A percentile compares a stretch with the other conserved stretches of the same genome.
These are phyloP conservation scores for Chytriomyces confervae DNA, from an alignment of 192 early-diverging fungal species.

Conservation along the genomic window DNA sequence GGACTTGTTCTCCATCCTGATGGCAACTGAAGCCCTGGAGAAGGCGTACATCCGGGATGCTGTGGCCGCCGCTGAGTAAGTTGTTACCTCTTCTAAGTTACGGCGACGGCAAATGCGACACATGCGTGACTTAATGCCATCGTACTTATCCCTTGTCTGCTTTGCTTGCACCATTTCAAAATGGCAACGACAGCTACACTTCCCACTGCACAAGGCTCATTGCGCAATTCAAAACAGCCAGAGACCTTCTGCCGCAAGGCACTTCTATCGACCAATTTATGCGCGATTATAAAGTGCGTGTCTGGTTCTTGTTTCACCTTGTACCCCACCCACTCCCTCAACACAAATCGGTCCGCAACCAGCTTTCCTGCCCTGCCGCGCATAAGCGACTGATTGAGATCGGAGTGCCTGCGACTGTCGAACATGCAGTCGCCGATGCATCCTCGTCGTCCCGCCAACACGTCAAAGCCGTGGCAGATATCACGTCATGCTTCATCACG, in stretches of 20 bases:
- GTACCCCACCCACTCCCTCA: constrained; percentile 13
- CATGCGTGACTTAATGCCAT: no score
- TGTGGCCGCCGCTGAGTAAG: constrained; percentile 78
- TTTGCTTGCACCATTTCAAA: neutral
- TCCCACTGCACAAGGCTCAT: constrained; percentile 88
- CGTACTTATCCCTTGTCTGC: neutral
- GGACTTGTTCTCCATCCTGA: constrained; percentile 89
- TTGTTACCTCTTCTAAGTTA: neutral
- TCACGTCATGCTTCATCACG: constrained; percentile 82
- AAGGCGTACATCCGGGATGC: constrained; percentile 90
- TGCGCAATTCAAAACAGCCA: constrained; percentile 86
- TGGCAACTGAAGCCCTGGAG: constrained; percentile 90
- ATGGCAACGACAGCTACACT: constrained; percentile 73
- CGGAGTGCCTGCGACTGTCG: constrained; percentile 95
- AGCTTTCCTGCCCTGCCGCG: constrained; percentile 86
- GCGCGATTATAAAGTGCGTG: constrained; percentile 73
- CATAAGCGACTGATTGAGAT: constrained; percentile 81
- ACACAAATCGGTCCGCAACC: constrained; percentile 21
- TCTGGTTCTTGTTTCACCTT: neutral
- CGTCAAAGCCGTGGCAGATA: constrained; percentile 85
- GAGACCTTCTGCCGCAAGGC: constrained; percentile 49
- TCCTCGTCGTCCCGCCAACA: constrained; percentile 31
- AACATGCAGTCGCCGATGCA: constrained; percentile 72
- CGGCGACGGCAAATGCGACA: no score
- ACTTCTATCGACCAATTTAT: constrained; percentile 56